Evolutionary conservation across 2,329 filamentous ascomycete genomes (phyloP).

Genomic region (Penicillium hordei): DNA sequence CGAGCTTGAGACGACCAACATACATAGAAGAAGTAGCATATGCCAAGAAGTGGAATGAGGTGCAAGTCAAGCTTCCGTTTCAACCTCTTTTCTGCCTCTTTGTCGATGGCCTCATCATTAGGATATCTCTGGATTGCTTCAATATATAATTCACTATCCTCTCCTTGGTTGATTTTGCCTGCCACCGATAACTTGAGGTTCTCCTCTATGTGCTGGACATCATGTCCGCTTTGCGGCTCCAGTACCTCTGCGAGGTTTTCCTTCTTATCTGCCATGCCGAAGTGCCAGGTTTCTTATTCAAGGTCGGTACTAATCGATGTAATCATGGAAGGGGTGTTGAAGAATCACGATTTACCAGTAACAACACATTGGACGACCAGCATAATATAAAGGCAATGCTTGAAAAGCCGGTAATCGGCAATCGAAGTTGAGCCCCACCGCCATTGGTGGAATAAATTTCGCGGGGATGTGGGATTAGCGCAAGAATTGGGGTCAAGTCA

Average conservation of each 20-base stretch:
- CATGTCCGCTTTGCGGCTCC: not conserved
- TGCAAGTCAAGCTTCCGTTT: not conserved
- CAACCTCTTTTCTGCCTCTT: not conserved
- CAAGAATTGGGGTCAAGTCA: not conserved
- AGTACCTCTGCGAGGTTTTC: not conserved
- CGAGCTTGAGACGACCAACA: slow-evolving; percentile 12
- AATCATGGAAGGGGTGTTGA: not conserved
- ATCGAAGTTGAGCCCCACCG: not conserved
- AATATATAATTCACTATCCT: not conserved
- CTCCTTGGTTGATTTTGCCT: not conserved
- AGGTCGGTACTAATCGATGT: not conserved
- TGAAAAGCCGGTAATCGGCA: not conserved
- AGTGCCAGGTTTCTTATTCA: not conserved
- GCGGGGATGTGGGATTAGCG: not conserved
- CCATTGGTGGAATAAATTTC: not conserved
- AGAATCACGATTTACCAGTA: not conserved
- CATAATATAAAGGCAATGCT: not conserved
- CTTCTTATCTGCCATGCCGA: not conserved
- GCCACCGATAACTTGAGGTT: not conserved
- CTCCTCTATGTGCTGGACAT: slow-evolving; percentile 1
- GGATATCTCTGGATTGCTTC: not conserved
- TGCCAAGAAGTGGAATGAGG: not conserved
- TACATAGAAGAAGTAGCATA: not conserved
- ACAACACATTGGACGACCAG: not conserved
- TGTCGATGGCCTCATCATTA: not conserved